Conservation (phyloP, 192 early-diverging fungal genomes). For the Funneliformis mosseae region DNA sequence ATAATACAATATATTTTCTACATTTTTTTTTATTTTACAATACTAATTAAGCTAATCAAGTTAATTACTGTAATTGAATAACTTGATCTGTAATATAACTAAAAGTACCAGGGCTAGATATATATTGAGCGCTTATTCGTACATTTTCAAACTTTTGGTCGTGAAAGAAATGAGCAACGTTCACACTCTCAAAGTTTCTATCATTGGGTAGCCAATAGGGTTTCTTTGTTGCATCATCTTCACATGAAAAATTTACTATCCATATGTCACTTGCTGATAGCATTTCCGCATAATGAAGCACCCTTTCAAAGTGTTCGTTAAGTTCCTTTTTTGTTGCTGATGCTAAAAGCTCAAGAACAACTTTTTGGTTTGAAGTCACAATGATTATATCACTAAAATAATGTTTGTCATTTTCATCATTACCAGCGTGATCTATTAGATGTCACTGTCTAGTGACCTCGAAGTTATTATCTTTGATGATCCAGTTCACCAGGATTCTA, state of each 20-base stretch:
- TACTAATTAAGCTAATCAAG: no score
- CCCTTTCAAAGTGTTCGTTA: conserved; percentile 33
- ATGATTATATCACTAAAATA: conserved; percentile 30
- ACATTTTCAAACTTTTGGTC: no score
- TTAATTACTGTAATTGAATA: no score
- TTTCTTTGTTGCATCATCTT: conserved; percentile 30
- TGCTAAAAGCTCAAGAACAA: conserved; percentile 38
- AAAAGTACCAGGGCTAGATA: no score
- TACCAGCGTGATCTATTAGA: no score
- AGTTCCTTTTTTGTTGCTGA: conserved; percentile 16
- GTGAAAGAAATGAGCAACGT: conserved; percentile 34
- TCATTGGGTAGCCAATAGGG: conserved; percentile 18
- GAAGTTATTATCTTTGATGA: conserved; percentile 14
- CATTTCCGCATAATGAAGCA: conserved; percentile 30
- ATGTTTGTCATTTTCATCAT: neutral
- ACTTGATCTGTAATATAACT: no score
- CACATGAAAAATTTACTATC: conserved; percentile 35
- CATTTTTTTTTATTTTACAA: no score
- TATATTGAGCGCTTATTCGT: no score
- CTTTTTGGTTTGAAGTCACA: neutral
- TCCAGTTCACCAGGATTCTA: conserved; percentile 36
- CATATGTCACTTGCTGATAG: conserved; percentile 23
- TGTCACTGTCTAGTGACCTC: conserved; percentile 27
- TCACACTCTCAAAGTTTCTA: neutral
- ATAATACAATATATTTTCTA: no score